Base-by-base conservation (phyloP, 495 filamentous ascomycete genomes). In the Penicillium alfredii region DNA sequence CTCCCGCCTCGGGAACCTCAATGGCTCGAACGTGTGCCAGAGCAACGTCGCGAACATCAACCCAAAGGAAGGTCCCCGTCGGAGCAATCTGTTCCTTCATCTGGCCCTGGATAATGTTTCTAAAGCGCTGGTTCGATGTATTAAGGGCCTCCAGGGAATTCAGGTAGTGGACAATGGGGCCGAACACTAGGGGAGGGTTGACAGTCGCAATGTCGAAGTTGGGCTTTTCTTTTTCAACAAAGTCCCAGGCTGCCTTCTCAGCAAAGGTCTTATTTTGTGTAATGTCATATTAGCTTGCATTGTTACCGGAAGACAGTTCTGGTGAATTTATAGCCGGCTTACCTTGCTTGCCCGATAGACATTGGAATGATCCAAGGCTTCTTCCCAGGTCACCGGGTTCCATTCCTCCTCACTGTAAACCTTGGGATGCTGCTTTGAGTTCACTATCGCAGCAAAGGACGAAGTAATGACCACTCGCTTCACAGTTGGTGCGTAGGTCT, bases 401-500 rank as follows among this genome's bases (percentile, higher is more conserved):
- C 89, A 97, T 30, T 81, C 78, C 12, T 66, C 62, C 53, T 93
- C 87, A 35, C 67, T 69, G 55, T 87, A 93, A 10, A 67, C 68
- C 29, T 68, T 69, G 0, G 68, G 65, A 41, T 69, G 64, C 22
- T 60, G 53, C n/a, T 58, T 59, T 9, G 40, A 47, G 35, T 83
- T 61, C 28, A 85, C 30, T 40, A 93, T 82, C 12, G 84, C 69
- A 6, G 88, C 89, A 60, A 90, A 94, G 10, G 85, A 92, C 18
- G 80, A 85, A 1, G 88, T 95, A 46, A 95, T 74, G 30, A 89
- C 80, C 8, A 95, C 84, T 35, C 81, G 71, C 62, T 86, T 88
- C 24, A 95, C 88, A 0, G 63, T 60, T 0, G 88, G 86, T 1
- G 86, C 86, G 41, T 73, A 68, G 33, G 77, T 76, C 56, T 84